phyloP scores from a whole-genome alignment of 495 filamentous ascomycete genomes.

The Hypoxylon rickii region DNA sequence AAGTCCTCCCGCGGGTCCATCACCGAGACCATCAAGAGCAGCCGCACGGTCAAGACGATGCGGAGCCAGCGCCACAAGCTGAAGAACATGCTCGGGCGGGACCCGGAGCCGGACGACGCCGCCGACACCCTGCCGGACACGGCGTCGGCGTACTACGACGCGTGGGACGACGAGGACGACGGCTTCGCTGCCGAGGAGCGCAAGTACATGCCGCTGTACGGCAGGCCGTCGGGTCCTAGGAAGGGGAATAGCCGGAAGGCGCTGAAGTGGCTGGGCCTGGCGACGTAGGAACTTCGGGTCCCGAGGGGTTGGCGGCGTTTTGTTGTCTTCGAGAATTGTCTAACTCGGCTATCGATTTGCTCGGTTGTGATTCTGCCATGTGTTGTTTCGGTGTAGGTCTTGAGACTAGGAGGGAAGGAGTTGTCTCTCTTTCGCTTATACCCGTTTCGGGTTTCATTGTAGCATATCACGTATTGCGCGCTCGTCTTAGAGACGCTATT shows the following conservation, averaged over 20 bases:
- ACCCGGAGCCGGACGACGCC: neutral
- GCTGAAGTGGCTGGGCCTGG: constrained; percentile 44
- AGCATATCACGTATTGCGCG: no score
- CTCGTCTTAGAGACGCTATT: no score
- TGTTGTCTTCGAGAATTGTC: no score
- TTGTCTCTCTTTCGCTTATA: no score
- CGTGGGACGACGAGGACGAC: constrained; percentile 33
- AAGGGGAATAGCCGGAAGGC: constrained; percentile 42
- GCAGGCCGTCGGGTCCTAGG: constrained; percentile 15
- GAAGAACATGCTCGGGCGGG: constrained; percentile 14
- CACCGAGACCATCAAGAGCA: constrained; percentile 16
- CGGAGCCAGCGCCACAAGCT: constrained; percentile 30
- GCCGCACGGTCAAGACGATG: constrained; percentile 18
- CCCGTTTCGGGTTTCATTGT: no score
- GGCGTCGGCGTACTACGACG: constrained; percentile 15
- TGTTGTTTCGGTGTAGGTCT: no score
- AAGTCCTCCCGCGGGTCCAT: constrained; percentile 20
- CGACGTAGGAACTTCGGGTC: neutral
- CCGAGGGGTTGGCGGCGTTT: neutral
- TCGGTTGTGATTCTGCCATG: no score
- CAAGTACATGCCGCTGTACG: constrained; percentile 43
- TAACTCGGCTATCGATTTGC: no score
- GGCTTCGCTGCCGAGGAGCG: constrained; percentile 38
- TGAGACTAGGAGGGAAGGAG: no score
- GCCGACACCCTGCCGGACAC: constrained; percentile 1